Evolutionary conservation across 495 filamentous ascomycete species (phyloP).

Genomic region (Rhizodiscina lignyota): DNA sequence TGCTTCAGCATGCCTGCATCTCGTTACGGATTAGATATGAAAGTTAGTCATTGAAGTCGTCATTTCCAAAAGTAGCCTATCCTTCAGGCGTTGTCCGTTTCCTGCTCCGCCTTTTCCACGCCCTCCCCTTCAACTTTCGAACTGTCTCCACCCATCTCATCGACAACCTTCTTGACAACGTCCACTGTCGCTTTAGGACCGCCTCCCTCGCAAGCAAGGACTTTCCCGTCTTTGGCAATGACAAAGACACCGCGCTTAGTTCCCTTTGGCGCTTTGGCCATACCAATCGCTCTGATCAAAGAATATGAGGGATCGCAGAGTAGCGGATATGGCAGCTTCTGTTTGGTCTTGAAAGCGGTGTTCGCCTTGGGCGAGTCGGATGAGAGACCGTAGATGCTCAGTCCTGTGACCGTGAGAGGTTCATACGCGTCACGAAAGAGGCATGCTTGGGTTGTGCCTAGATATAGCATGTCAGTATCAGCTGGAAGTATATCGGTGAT

Average conservation of each 20-base stretch:
- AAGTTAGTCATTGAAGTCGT: too few species aligned
- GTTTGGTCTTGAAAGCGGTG: slow-evolving; percentile 75
- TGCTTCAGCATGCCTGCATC: too few species aligned
- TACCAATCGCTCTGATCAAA: slow-evolving; percentile 31
- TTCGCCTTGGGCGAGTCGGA: slow-evolving; percentile 77
- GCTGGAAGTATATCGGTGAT: too few species aligned
- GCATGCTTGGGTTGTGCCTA: slow-evolving; percentile 86
- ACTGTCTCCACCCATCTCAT: slow-evolving; percentile 12
- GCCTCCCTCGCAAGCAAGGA: slow-evolving; percentile 43
- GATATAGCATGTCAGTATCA: neutral
- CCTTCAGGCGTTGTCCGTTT: too few species aligned
- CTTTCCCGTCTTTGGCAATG: slow-evolving; percentile 58
- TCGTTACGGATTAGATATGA: too few species aligned
- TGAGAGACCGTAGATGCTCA: slow-evolving; percentile 77
- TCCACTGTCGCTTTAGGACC: slow-evolving; percentile 42
- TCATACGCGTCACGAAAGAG: slow-evolving; percentile 72
- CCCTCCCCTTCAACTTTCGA: slow-evolving; percentile 4
- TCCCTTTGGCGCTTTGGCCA: slow-evolving; percentile 27
- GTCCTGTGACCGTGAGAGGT: slow-evolving; percentile 61
- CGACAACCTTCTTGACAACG: slow-evolving; percentile 36
- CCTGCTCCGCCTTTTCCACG: neutral
- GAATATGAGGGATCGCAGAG: slow-evolving; percentile 63
- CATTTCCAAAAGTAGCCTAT: too few species aligned
- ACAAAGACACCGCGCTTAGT: slow-evolving; percentile 76
- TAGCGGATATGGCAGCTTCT: slow-evolving; percentile 74